Evolutionary conservation across 371 early-diverging fungal species (phyloP), one percentile per base, ranked within the genome.

Genomic region (Dichotomocladium elegans): DNA sequence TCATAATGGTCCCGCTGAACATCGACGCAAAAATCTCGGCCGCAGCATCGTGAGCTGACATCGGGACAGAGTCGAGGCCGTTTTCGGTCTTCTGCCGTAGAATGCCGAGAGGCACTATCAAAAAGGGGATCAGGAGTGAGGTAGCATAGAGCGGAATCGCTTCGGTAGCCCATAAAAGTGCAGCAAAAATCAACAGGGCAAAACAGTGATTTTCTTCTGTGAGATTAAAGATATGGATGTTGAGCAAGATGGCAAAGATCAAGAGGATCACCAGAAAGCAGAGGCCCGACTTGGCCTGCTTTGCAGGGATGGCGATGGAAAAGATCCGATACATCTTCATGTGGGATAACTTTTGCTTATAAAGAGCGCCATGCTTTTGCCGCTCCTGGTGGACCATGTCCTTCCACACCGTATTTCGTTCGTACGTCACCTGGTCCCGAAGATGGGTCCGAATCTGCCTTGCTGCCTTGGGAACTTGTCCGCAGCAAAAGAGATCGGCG

Each of bases 1-100:
- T 70, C 94, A 97, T 92, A 57, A 96, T 92, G n/a, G 94, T 94
- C 2, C 94, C 91, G n/a, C 85, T 87, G 59, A 95, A 97, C 98
- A 97, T 97, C 34, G 90, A 81, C 2, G 84, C 75, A 60, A 95
- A 93, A 43, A 95, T 86, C n/a, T 65, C 68, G 57, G 89, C 88
- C 14, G 96, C 81, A 8, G 94, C 92, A 4, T 75, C 80, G 27
- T 76, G 70, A 0, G 96, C 85, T 46, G 53, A 63, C 71, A 85
- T 55, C 7, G 37, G 37, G n/a, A 21, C 21, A 2, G 6, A n/a
- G 6, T 63, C 51, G 19, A 35, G 42, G n/a, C 71, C 73, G 31
- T 63, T 49, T 14, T 57, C 58, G 79, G 87, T 51, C 12, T n/a
- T 37, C 3, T 75, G 64, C n/a, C 82, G 78, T 63, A 89, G 68